Evolutionary conservation across 2,329 filamentous ascomycete species (phyloP), one percentile per base, ranked within the genome.

Genomic region (Trichoderma hamatum): DNA sequence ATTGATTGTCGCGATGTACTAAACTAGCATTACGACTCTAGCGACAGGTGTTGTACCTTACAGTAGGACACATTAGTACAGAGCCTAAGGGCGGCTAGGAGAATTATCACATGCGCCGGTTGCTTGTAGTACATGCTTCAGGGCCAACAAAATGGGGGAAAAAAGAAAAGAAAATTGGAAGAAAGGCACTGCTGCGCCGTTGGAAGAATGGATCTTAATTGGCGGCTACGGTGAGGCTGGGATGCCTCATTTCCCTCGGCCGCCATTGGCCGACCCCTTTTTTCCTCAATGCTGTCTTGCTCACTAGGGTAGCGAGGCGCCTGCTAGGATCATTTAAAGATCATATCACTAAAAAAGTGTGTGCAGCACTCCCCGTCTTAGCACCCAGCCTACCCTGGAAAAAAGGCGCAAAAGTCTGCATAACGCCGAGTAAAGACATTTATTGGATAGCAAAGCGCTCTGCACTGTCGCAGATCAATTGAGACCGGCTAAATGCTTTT

Each of bases 231-330:
- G 65, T 68, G 65, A 62, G 59, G 59, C 43, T 55, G 34, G 34
- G 46, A 58, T 55, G 36, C 28, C 39, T 63, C 60, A 51, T 51
- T 34, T 49, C 26, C 43, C 34, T 34, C 5, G 2, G 4, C 26
- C 26, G 24, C 58, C 32, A 69, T 56, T 69, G 68, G 68, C 54
- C 16, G 55, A 36, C 62, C 68, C 62, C 68, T 69, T 67, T 69
- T 66, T 61, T 28, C 16, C 19, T 9, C 6, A 30, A 26, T 63
- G 32, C 51, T 30, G n/a, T 43, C 54, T 67, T 21, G 67, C 56
- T 43, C 30, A 28, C 49, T 56, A 65, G 62, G 51, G 34, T 55
- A 65, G 51, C 32, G 62, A 65, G 51, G 62, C 62, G 62, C 52
- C 36, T 56, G 52, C 62, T 46, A 26, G 34, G 62, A 46, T 64